Conservation (phyloP, 176 grass and related monocot species). For the Zizania latifolia region DNA sequence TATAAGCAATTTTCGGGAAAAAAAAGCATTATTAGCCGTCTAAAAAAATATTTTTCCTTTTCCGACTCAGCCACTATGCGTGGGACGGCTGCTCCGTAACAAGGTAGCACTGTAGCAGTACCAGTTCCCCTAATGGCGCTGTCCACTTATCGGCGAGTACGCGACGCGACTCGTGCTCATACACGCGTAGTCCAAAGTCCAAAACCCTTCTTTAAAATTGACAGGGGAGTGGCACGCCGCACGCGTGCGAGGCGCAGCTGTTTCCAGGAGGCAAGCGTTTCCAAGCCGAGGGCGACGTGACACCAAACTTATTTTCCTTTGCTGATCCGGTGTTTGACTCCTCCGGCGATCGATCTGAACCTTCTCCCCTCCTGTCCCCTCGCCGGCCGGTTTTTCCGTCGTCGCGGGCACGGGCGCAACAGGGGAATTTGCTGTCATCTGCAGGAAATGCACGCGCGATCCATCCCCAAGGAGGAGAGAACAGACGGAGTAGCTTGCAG, state of each 20-base stretch:
- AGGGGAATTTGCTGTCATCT: not conserved
- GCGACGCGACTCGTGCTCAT: not conserved
- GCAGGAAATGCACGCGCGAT: not conserved
- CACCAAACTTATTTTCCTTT: constrained; percentile 28
- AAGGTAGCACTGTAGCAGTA: too few relatives aligned
- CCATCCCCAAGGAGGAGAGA: not conserved
- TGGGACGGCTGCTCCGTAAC: too few relatives aligned
- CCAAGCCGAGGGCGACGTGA: constrained; percentile 19
- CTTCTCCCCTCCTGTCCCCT: not conserved
- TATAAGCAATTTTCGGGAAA: too few relatives aligned
- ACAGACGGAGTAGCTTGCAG: too few relatives aligned
- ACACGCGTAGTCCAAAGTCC: not conserved
- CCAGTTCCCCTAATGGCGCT: too few relatives aligned
- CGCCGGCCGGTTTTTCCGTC: not conserved
- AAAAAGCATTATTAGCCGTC: too few relatives aligned
- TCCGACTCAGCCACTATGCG: too few relatives aligned
- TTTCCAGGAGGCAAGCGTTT: constrained; percentile 31
- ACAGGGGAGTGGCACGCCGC: not conserved
- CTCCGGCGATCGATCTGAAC: not conserved
- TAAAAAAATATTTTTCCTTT: too few relatives aligned
- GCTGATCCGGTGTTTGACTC: constrained; percentile 29
- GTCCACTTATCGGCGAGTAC: not conserved
- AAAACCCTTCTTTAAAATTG: not conserved
- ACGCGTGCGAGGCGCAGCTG: not conserved
- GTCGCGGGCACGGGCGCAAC: not conserved